Evolutionary conservation across 352 stramenopile genomes (phyloP), one percentile per base, ranked within the genome.

Genomic region (Labyrinthula sp.): DNA sequence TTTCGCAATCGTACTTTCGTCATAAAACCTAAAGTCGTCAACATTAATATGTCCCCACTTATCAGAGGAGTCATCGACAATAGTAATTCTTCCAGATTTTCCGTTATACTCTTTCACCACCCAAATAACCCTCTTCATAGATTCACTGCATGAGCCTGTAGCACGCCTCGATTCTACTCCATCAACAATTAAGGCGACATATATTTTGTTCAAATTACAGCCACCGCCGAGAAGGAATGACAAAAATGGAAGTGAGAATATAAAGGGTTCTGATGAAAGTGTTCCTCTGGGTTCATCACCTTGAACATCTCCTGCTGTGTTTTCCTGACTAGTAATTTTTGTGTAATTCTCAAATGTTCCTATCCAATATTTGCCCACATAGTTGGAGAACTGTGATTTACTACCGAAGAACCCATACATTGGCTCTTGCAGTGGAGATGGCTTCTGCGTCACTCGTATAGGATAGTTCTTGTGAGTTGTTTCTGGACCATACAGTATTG

Each of bases 1-100:
- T 49, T 56, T 38, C n/a, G 24, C 31, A 20, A 55, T 65, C 41
- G 56, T 40, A 33, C 49, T 47, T n/a, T 76, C 56, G 84, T 82
- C 95, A 40, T 66, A 76, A 52, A 95, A 94, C 1, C 68, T 47
- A 9, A 95, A 79, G 28, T 94, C 64, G 60, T 95, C 85, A 29
- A 94, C 82, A 57, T 90, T 94, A 45, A 96, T 92, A 56, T 94
- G 82, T 22, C 79, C 82, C 81, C 82, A 96, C 0, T 60, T 47
- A 34, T 58, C 75, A 12, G 67, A 80, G 0, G 71, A 76, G 6
- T 64, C 68, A 43, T 95, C 86, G 3, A 94, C 82, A 14, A 95
- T 78, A 23, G 81, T 67, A n/a, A 95, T 69, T 29, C 89, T 68
- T 24, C 69, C 81, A 4, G 73, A 70, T 28, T 71, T 69, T 40